These are phyloP conservation scores for Cylindrodendrum hubeiense DNA, from an alignment of 2,329 filamentous ascomycete species.

Conservation along the genomic window DNA sequence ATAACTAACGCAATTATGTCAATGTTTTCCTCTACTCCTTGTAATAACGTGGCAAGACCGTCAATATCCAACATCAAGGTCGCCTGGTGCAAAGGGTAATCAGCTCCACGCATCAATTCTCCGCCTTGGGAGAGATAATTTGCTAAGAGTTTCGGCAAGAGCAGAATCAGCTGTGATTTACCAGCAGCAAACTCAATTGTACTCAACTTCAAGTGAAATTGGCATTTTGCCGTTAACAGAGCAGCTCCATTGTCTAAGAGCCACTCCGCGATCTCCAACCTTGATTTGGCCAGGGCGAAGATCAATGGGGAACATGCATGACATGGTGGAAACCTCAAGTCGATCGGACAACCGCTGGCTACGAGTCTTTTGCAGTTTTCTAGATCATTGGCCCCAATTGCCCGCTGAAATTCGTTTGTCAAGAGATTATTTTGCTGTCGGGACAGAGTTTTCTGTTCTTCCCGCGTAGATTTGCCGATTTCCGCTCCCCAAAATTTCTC, in stretches of 20 bases:
- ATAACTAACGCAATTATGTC: background rate
- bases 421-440: background rate
- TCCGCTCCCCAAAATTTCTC: background rate
- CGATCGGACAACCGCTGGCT: background rate
- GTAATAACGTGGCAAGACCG: background rate
- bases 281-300: background rate
- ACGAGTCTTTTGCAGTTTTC: conserved; percentile 42
- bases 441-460: background rate
- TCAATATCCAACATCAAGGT: background rate
- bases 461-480: background rate
- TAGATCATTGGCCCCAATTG: background rate
- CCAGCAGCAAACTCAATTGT: background rate
- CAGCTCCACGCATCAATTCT: conserved; percentile 1
- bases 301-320: background rate
- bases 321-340: background rate
- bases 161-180: fast-evolving
- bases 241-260: conserved; percentile 45
- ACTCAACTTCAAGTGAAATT: fast-evolving
- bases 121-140: background rate
- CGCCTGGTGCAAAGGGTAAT: conserved; percentile 4
- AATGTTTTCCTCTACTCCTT: background rate
- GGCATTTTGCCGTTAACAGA: conserved; percentile 18
- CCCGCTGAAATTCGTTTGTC: background rate
- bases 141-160: background rate
- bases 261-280: background rate